phyloP scores from a whole-genome alignment of 106 monocot genomes.

The Dioscorea dumetorum region DNA sequence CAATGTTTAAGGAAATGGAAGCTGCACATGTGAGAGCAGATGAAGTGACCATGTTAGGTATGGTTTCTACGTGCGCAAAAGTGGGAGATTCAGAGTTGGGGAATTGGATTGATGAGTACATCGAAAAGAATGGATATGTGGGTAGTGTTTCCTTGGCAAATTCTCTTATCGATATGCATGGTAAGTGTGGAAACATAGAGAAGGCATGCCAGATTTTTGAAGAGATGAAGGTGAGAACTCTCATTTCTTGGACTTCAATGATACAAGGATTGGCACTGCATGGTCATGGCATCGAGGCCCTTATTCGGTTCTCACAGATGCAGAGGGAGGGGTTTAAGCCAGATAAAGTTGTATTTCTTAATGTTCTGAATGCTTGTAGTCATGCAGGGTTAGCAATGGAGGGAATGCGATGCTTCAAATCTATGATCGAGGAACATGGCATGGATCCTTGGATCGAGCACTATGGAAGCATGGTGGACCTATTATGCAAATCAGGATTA shows the following conservation, averaged over 20 bases:
- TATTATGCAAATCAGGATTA: conserved; percentile 19
- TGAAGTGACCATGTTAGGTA: conserved; percentile 15
- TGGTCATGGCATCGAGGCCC: conserved; percentile 24
- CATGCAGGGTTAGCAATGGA: conserved; percentile 22
- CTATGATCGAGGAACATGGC: conserved; percentile 20
- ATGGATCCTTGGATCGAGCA: conserved; percentile 12
- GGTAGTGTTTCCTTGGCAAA: conserved; percentile 4
- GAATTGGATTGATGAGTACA: conserved; percentile 16
- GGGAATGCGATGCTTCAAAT: conserved; percentile 18
- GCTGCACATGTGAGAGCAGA: conserved; percentile 4
- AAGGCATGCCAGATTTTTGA: conserved; percentile 23
- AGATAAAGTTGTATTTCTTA: conserved; percentile 19
- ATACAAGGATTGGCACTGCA: conserved; percentile 30
- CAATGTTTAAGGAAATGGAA: conserved; percentile 21
- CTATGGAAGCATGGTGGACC: conserved; percentile 28
- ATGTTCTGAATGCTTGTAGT: conserved; percentile 19
- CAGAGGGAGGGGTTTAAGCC: conserved; percentile 26
- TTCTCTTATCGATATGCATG: conserved; percentile 31
- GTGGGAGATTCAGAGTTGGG: conserved; percentile 9
- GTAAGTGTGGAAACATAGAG: conserved; percentile 21
- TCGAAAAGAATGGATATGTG: neutral
- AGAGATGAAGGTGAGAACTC: conserved; percentile 5
- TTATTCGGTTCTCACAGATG: conserved; percentile 32
- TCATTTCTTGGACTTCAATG: conserved; percentile 24
- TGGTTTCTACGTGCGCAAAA: conserved; percentile 20